Percentiles rank a stretch among this genome's conserved stretches.
These are phyloP conservation scores for Fusarium duplospermum DNA, from an alignment of 2,329 filamentous ascomycete genomes.

Conservation along the genomic window DNA sequence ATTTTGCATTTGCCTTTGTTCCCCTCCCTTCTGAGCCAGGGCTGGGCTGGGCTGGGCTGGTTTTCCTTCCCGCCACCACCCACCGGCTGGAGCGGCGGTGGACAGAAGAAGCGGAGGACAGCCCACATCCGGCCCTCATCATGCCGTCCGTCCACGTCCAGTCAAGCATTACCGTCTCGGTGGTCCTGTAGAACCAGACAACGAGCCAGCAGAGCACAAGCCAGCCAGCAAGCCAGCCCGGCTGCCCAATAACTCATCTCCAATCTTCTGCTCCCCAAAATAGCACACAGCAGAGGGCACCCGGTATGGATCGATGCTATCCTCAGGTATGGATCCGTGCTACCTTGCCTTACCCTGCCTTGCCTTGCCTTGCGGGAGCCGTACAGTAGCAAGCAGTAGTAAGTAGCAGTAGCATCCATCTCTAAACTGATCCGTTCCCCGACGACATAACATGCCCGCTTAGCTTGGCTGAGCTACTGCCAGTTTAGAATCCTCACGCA, in stretches of 20 bases:
- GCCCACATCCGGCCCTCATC: constrained; percentile 26
- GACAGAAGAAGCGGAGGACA: constrained; percentile 9
- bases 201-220: constrained; percentile 26
- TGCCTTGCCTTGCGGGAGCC: constrained; percentile 18
- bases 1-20: not conserved
- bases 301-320: constrained; percentile 39
- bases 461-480: constrained; percentile 11
- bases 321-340: constrained; percentile 34
- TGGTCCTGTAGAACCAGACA: constrained; percentile 33
- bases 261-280: constrained; percentile 32
- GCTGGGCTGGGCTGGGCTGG: constrained; percentile 15
- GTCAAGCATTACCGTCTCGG: constrained; percentile 29
- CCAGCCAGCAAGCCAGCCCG: constrained; percentile 22
- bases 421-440: constrained; percentile 27
- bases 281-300: constrained; percentile 32
- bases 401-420: constrained; percentile 6
- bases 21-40: not conserved
- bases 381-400: not conserved
- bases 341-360: constrained; percentile 3
- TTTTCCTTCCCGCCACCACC: constrained; percentile 31
- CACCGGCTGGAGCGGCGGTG: constrained; percentile 19
- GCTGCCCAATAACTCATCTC: constrained; percentile 28
- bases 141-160: constrained; percentile 22
- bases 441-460: constrained; percentile 21
- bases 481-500: constrained; percentile 7